Conservation (phyloP, 495 filamentous ascomycete genomes). For the Hypoxylon subgilvum region DNA sequence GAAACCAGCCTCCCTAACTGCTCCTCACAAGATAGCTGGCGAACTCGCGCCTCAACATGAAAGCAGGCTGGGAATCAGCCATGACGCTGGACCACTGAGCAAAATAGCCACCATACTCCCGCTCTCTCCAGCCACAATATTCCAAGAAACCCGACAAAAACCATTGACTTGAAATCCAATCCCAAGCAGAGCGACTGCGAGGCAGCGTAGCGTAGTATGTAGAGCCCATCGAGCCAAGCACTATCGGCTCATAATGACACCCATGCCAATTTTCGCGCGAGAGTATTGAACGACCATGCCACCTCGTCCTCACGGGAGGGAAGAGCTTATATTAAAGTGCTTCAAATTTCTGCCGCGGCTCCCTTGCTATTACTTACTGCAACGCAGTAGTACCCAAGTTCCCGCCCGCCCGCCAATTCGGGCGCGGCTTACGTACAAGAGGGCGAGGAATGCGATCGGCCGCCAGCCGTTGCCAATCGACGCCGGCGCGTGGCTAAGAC, state of each 20-base stretch:
- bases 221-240: neutral
- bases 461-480: constrained; percentile 20
- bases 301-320: neutral
- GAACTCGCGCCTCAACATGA: too few species aligned
- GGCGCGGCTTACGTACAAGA: too few species aligned
- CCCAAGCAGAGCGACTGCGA: too few species aligned
- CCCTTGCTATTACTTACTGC: constrained; percentile 12
- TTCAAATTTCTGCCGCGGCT: constrained; percentile 23
- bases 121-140: neutral
- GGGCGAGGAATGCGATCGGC: constrained; percentile 28
- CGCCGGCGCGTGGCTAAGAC: constrained; percentile 36
- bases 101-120: neutral
- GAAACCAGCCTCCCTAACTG: too few species aligned
- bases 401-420: neutral
- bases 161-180: too few species aligned
- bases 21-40: too few species aligned
- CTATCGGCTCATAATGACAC: neutral
- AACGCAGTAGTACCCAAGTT: too few species aligned
- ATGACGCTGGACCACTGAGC: neutral
- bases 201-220: too few species aligned
- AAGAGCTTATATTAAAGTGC: constrained; percentile 25
- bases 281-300: constrained; percentile 29
- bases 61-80: neutral
- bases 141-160: neutral
- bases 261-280: neutral